Evolutionary conservation across 83 land plant genomes (phyloP).

Genomic region (Picea abies): DNA sequence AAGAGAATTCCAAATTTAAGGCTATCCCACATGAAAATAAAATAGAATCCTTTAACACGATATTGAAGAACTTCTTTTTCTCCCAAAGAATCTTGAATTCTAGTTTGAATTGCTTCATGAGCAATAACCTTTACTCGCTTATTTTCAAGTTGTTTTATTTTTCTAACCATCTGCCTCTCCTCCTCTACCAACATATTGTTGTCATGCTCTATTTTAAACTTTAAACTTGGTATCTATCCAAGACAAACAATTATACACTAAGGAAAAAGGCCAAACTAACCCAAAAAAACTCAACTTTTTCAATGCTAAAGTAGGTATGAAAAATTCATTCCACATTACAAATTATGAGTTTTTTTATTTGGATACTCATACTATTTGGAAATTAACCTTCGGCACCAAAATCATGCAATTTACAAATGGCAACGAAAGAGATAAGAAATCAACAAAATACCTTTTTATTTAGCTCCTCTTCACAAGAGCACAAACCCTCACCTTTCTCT

Average conservation of each 20-base stretch:
- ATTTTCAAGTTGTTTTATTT: slow-evolving; percentile 68
- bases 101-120: slow-evolving; percentile 54
- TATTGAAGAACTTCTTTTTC: slow-evolving; percentile 60
- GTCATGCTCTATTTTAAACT: slow-evolving; percentile 65
- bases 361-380: background rate
- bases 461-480: slow-evolving; percentile 78
- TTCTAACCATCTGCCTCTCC: slow-evolving; percentile 66
- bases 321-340: no score
- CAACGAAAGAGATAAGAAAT: background rate
- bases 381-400: background rate
- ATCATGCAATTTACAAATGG: background rate
- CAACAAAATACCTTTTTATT: slow-evolving; percentile 49
- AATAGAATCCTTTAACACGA: slow-evolving; percentile 42
- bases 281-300: background rate
- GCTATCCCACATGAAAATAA: background rate
- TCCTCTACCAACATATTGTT: slow-evolving; percentile 64
- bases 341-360: no score
- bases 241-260: background rate
- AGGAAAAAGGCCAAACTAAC: background rate
- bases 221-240: slow-evolving; percentile 46
- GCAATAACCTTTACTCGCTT: slow-evolving; percentile 72
- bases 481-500: slow-evolving; percentile 43
- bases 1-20: no score
- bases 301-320: background rate
- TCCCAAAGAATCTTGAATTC: slow-evolving; percentile 55